These are phyloP conservation scores for Aurantiochytrium sp. DNA, from an alignment of 108 stramenopile species.

Conservation along the genomic window DNA sequence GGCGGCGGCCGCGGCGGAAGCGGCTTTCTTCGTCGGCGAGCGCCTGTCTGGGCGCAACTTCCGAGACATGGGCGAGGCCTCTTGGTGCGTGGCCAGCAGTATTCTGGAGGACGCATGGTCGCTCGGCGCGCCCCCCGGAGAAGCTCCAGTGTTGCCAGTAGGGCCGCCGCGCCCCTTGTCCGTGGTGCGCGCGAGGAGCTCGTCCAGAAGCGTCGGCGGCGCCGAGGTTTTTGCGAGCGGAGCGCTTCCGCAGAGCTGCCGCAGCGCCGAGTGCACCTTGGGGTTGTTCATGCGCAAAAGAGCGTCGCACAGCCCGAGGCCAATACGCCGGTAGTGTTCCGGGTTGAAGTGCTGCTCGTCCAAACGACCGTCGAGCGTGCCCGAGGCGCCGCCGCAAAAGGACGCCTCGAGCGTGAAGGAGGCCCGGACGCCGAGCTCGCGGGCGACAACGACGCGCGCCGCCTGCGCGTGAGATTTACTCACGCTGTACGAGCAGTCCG, in stretches of 20 bases:
- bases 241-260: neutral
- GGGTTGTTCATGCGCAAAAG: neutral
- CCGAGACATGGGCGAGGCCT: no score
- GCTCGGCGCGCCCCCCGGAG: no score
- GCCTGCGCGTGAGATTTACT: constrained; percentile 51
- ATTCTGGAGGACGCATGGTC: no score
- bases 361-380: neutral
- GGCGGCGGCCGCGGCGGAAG: no score
- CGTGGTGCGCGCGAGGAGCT: neutral
- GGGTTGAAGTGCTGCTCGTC: neutral
- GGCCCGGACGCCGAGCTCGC: constrained; percentile 37
- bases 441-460: constrained; percentile 52
- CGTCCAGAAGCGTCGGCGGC: neutral
- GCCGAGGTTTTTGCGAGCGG: neutral
- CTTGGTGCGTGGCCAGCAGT: no score
- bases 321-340: neutral
- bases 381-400: constrained; percentile 47
- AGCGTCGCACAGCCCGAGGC: neutral
- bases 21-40: no score
- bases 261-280: neutral
- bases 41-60: no score
- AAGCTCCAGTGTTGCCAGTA: no score
- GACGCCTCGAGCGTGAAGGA: constrained; percentile 54
- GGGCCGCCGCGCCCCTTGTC: no score
- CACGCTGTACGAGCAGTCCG: constrained; percentile 37